Base-by-base conservation (phyloP, 306 rosid species). In the Cucumis melo region DNA sequence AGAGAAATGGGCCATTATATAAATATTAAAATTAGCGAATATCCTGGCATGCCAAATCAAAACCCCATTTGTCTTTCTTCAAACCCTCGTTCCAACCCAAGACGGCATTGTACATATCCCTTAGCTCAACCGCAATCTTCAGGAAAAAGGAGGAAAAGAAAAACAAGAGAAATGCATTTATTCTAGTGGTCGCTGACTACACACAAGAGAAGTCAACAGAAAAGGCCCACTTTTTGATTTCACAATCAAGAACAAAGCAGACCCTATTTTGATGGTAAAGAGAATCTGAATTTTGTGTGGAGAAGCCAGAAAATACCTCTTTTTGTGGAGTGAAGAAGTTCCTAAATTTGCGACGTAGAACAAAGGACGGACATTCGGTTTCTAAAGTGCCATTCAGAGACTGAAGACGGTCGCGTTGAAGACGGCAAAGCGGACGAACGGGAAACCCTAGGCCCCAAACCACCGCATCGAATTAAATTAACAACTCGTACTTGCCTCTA, bases 361-460 rank as follows among this genome's bases (percentile, higher is more conserved):
- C 32, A 39, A 46, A 23, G 59, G 41, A 48, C 15, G 41, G 59
- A 71, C 34, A 17, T 5, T 20, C 58, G 42, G 29, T 15, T 51
- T 39, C 79, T 73, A 61, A 7, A 16, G 61, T 51, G 56, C 7
- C 20, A 77, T 16, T 6, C 56, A 38, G 29, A 29, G 24, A 48
- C 76, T 0, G 27, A 48, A 71, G 59, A 48, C 41, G 42, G 59
- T 74, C 50, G 24, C 62, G 77, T 53, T 73, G 77, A 73, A 46
- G 77, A 73, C 44, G 17, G 27, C 61, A 73, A 27, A 73, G 77
- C 34, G 42, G 50, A 39, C 32, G 77, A 74, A 74, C 77, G 50
- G 48, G 77, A 10, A 74, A 74, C 77, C 77, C 63, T 74, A 71
- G 42, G 75, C 21, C 75, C 75, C 57, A 23, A 71, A 46, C 5